Conservation (phyloP, 106 monocot genomes). For the Allium sativum region DNA sequence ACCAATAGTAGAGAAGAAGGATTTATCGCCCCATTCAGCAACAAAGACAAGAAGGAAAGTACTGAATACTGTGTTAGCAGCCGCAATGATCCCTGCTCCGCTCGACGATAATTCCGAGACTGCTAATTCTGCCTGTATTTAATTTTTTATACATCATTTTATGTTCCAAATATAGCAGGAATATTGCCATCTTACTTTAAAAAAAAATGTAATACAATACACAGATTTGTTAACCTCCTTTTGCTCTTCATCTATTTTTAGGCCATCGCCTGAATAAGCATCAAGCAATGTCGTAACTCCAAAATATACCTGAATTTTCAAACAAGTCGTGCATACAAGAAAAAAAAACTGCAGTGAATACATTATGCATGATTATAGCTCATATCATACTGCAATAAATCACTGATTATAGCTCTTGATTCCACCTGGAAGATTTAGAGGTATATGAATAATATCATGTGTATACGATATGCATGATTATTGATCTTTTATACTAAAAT, state of each 20-base stretch:
- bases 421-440: no score
- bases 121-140: constrained; percentile 76
- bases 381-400: no score
- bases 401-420: no score
- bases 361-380: no score
- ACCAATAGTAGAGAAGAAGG: constrained; percentile 98
- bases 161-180: neutral
- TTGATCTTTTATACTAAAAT: no score
- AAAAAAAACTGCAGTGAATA: no score
- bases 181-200: neutral
- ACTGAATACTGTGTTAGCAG: constrained; percentile 72
- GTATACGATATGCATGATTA: no score
- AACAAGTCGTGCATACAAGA: no score
- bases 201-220: neutral
- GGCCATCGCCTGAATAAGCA: constrained; percentile 57
- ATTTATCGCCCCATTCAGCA: constrained; percentile 99
- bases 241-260: constrained; percentile 69
- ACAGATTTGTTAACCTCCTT: constrained; percentile 43
- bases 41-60: constrained; percentile 93
- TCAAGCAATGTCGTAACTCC: constrained; percentile 89
- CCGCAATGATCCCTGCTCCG: constrained; percentile 73
- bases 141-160: neutral
- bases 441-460: no score
- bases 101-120: constrained; percentile 75
- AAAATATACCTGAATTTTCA: constrained; percentile 72